Conservation (phyloP, 202 grass and related monocot species). For the Dendrocalamus latiflorus region DNA sequence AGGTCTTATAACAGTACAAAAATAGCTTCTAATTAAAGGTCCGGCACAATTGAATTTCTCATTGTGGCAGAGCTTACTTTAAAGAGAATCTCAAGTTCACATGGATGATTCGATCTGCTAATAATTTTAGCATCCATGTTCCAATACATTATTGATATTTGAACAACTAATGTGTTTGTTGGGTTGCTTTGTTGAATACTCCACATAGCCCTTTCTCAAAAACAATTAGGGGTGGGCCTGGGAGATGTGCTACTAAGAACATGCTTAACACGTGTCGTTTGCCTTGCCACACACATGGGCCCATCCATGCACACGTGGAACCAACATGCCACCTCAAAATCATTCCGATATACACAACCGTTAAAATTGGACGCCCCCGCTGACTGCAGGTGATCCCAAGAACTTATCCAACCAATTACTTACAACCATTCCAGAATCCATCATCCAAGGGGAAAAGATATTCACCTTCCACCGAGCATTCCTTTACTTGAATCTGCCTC, state of each 20-base stretch:
- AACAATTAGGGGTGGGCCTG: background rate
- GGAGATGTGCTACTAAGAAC: background rate
- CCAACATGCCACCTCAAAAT: background rate
- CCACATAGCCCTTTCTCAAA: background rate
- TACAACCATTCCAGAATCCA: constrained; percentile 20
- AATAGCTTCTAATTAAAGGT: background rate
- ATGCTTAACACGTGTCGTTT: constrained; percentile 5
- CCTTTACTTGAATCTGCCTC: constrained; percentile 10
- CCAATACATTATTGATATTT: background rate
- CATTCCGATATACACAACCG: constrained; percentile 29
- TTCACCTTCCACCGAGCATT: constrained; percentile 23
- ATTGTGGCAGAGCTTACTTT: no score
- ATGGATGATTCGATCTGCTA: background rate
- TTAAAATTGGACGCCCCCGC: constrained; percentile 33
- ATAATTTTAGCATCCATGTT: background rate
- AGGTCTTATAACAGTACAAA: background rate
- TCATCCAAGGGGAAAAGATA: constrained; percentile 9
- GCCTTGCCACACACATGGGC: background rate
- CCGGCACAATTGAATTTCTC: background rate
- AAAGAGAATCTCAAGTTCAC: background rate
- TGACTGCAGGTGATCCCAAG: background rate
- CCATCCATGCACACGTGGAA: constrained; percentile 15
- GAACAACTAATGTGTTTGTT: background rate
- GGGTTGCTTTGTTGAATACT: background rate
- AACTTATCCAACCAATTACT: constrained; percentile 31